Conservation (phyloP, 768 basidiomycete genomes). For the Chlorophyllum brunneum region DNA sequence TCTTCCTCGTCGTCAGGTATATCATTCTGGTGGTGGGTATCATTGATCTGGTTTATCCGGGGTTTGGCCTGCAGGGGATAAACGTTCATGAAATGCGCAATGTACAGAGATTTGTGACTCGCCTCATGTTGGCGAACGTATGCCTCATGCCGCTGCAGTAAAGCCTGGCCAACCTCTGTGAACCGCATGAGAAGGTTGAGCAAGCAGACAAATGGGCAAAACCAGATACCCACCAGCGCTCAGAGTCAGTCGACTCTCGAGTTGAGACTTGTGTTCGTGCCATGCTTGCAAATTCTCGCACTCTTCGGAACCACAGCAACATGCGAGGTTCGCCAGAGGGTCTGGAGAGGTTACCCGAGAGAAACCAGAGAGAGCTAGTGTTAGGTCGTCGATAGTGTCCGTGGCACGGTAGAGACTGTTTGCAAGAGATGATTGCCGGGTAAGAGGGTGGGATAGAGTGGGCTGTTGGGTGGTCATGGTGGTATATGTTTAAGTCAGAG, state of each 20-base stretch:
- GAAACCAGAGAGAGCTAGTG: constrained; percentile 65
- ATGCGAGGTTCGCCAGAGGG: constrained; percentile 43
- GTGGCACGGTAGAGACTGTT: constrained; percentile 50
- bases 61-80: constrained; percentile 16
- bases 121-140: constrained; percentile 75
- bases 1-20: constrained; percentile 7
- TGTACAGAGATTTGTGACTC: constrained; percentile 18
- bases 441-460: constrained; percentile 31
- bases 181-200: not conserved
- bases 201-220: not conserved
- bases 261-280: constrained; percentile 57
- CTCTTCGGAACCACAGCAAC: constrained; percentile 64
- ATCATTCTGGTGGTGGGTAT: constrained; percentile 17
- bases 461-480: constrained; percentile 18
- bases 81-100: not conserved
- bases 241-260: constrained; percentile 75
- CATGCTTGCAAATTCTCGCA: constrained; percentile 66
- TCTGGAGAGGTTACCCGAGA: constrained; percentile 77
- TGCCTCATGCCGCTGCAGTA: constrained; percentile 83
- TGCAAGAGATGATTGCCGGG: constrained; percentile 48
- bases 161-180: constrained; percentile 85
- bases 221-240: constrained; percentile 71
- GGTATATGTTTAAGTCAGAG: not conserved
- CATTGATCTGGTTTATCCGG: constrained; percentile 18
- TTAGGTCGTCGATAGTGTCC: constrained; percentile 76